Base-by-base conservation (phyloP, 768 basidiomycete genomes). In the Tylopilus subfusipes region DNA sequence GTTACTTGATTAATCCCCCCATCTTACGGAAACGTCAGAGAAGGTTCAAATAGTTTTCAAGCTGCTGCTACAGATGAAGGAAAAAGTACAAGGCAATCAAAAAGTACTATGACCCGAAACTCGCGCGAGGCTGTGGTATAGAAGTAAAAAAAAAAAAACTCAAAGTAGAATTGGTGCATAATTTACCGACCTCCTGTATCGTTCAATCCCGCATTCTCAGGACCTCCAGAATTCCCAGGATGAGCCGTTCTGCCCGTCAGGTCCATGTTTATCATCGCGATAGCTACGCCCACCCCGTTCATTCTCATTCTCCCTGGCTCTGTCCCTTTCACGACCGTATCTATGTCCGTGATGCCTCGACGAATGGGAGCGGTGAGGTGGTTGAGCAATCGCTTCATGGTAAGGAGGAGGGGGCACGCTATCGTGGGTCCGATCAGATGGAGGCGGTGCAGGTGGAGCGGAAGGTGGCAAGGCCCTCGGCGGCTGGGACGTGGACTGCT, bases 401-500 rank as follows among this genome's bases (percentile, higher is more conserved):
- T 70, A 70, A 36, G 70, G 46, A 27, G 66, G 59, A 2, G 62
- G 57, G 5, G 54, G 49, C 22, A 58, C 34, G 52, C 10, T 25
- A 30, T 34, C 29, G 2, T 29, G 52, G 13, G 40, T 38, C 25
- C 48, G 51, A 40, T 57, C 31, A 25, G 52, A 5, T 5, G 14
- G 42, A 7, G 43, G 52, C 14, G 38, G 52, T 25, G 22, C 50
- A 30, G 53, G 53, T 12, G 53, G 54, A 1, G 55, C 45, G 24
- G 42, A 45, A 10, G 50, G 12, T 13, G 24, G 55, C 5, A 69
- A 43, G 16, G 61, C 58, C 50, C 57, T 63, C 18, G 1, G 36
- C 31, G 57, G 46, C 30, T 55, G 54, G 21, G 59, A 19, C 4
- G 58, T 30, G 4, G 68, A 50, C 48, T 78, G 79, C 12, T 79